Evolutionary conservation across 257 asterid species (phyloP), one percentile per base, ranked within the genome.

Genomic region (Craterostigma plantagineum): DNA sequence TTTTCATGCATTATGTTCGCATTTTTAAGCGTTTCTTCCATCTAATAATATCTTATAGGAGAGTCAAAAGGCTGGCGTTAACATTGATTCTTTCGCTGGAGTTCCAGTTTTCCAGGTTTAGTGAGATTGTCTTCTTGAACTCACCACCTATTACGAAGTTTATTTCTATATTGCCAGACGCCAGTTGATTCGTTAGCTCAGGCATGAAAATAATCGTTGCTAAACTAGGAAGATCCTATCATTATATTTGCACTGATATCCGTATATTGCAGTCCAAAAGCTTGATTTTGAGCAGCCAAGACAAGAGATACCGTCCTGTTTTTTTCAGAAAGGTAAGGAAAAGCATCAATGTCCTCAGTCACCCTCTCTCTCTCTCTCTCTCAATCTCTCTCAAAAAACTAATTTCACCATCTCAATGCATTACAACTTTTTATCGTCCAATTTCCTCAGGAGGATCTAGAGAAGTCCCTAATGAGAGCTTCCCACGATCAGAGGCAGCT

Each of bases 71-170:
- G 59, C 34, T 35, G 98, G 92, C 27, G 34, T 50, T 51, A 41
- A 54, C 50, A 86, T 61, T 53, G 75, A 68, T 53, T 63, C 82
- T 66, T 79, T 87, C 56, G 45, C 63, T 9, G 98, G 98, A 35
- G 85, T 87, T 66, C 98, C 98, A 33, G 93, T 79, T 55, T 87
- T 87, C 61, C 95, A 82, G 95, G 98, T 82, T 44, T 37, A 42
- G 17, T 33, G n/a, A n/a, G n/a, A 30, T 4, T 33, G 33, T 46
- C 45, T 57, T 36, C 14, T 36, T 36, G 12, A 36, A 36, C 1
- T 10, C 12, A 9, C 14, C 40, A n/a, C n/a, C n/a, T n/a, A n/a
- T n/a, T n/a, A n/a, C n/a, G n/a, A n/a, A n/a, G n/a, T n/a, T n/a
- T n/a, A n/a, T n/a, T n/a, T n/a, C n/a, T n/a, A n/a, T n/a, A n/a